Conservation (phyloP, 345 rosid genomes). For the Aethionema arabicum region DNA sequence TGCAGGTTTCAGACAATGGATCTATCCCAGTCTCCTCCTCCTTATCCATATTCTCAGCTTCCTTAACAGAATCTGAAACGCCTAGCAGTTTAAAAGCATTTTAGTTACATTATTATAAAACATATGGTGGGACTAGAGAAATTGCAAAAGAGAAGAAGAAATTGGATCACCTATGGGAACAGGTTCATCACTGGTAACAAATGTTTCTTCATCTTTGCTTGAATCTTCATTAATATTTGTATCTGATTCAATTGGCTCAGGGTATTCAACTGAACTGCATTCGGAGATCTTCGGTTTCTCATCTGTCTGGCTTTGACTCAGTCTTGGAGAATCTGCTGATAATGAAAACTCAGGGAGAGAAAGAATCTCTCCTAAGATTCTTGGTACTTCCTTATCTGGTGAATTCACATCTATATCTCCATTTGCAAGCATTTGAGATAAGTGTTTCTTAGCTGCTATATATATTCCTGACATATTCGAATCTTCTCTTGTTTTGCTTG, state of each 20-base stretch:
- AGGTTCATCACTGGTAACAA: conserved; percentile 37
- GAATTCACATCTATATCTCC: conserved; percentile 49
- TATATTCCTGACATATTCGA: conserved; percentile 65
- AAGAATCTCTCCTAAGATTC: conserved; percentile 77
- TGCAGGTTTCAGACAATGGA: conserved; percentile 33
- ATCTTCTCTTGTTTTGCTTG: conserved; percentile 35
- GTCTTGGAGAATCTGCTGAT: conserved; percentile 62
- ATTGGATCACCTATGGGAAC: conserved; percentile 48
- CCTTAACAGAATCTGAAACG: conserved; percentile 36
- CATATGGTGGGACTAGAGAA: background rate
- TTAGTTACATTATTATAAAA: conserved; percentile 1
- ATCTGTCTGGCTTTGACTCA: conserved; percentile 35
- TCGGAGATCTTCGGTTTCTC: conserved; percentile 33
- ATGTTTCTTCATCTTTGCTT: conserved; percentile 40
- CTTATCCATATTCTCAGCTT: conserved; percentile 34
- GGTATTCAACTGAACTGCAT: conserved; percentile 33
- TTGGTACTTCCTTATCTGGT: conserved; percentile 54
- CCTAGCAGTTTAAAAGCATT: conserved; percentile 42
- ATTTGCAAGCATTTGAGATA: conserved; percentile 70
- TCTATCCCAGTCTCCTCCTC: conserved; percentile 23
- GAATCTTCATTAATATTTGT: conserved; percentile 29
- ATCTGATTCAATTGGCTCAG: conserved; percentile 16
- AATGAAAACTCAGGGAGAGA: conserved; percentile 72
- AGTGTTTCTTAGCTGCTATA: conserved; percentile 88
- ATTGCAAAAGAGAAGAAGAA: conserved; percentile 16